Base-by-base conservation (phyloP, 2,329 filamentous ascomycete species). In the Fusarium sororula region DNA sequence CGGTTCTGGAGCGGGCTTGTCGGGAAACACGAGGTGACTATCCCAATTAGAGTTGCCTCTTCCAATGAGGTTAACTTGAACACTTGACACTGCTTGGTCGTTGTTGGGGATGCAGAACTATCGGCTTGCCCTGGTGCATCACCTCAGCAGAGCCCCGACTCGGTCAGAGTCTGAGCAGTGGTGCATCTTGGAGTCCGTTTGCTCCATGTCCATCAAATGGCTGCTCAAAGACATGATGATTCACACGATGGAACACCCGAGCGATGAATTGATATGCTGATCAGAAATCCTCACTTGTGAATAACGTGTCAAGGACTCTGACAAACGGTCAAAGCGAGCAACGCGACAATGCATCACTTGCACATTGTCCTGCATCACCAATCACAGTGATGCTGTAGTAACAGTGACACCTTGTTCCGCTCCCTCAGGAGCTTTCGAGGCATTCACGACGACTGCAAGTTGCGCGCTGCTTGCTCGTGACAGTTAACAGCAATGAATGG, bases 181-280 rank as follows among this genome's bases (percentile, higher is more conserved):
- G 95, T 63, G 91, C 93, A 22, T 98, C 98, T 81, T 98, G 95
- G 96, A 95, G 92, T 79, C 94, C 96, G 15, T 98, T 88, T 77
- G 90, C 93, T 44, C 89, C 90, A 0, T 98, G 95, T 79, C 94
- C 95, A 0, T 81, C 82, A 15, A 90, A 96, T 77, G 90, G 90
- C 54, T 87, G 24, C 17, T 45, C 17, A 26, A 10, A 20, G 2
- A 15, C 9, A 7, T 28, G 44, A 0, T 3, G 45, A 11, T 28
- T 22, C 18, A 11, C 9, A 22, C 0, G 18, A 47, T 7, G 26
- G 13, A 4, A 22, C 18, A 11, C 3, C 5, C 3, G 4, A 30
- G 26, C 1, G 7, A 30, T n/a, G 6, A 5, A 28, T 6, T 4
- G 8, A 15, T 28, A 15, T 6, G 18, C 18, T 22, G 1, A 26